phyloP scores from a whole-genome alignment of 345 rosid species.

The Conringia planisiliqua region DNA sequence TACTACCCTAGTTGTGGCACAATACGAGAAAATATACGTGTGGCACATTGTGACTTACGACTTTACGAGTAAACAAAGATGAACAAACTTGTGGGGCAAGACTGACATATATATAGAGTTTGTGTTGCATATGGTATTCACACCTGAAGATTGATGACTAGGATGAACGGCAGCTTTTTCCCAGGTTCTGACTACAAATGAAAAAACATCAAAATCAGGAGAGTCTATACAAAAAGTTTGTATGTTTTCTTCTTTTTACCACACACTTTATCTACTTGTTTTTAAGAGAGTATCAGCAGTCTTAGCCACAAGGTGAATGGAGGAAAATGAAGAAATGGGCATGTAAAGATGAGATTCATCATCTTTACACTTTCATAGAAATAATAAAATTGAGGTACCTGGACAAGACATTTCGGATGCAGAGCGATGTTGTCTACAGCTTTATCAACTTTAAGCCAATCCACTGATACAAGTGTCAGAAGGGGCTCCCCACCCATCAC shows the following conservation, averaged over 20 bases:
- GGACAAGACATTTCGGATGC: slow-evolving; percentile 80
- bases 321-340: not conserved
- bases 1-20: not conserved
- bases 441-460: slow-evolving; percentile 85
- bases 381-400: slow-evolving; percentile 46
- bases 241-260: not conserved
- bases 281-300: not conserved
- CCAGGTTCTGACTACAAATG: slow-evolving; percentile 78
- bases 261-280: slow-evolving; percentile 2
- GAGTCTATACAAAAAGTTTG: not conserved
- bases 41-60: not conserved
- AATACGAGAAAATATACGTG: not conserved
- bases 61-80: not conserved
- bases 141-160: slow-evolving; percentile 89
- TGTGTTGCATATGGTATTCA: slow-evolving; percentile 11
- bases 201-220: slow-evolving; percentile 18
- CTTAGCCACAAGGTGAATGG: slow-evolving; percentile 1
- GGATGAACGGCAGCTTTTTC: slow-evolving; percentile 87
- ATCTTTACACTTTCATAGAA: not conserved
- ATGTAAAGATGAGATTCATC: not conserved
- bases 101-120: not conserved
- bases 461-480: slow-evolving; percentile 84
- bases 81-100: not conserved
- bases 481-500: slow-evolving; percentile 90
- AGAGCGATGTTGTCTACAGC: slow-evolving; percentile 60